Evolutionary conservation across 176 grass and related monocot species (phyloP).

Genomic region (Triticum turgidum): DNA sequence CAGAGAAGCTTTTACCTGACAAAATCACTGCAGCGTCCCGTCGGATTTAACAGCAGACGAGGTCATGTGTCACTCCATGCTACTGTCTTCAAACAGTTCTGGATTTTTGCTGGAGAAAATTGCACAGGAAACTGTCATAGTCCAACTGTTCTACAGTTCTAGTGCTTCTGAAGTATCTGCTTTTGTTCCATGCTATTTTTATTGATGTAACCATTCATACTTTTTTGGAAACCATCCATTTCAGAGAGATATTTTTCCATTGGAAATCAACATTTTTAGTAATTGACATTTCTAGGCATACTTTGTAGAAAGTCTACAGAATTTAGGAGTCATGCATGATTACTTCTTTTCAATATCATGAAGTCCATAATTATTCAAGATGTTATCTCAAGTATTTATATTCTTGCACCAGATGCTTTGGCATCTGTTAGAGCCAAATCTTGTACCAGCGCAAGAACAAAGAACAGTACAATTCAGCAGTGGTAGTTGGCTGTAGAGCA

Average conservation of each 20-base stretch:
- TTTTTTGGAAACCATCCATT: neutral
- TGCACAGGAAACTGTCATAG: neutral
- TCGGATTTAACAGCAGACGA: conserved; percentile 8
- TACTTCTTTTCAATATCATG: neutral
- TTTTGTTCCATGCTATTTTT: neutral
- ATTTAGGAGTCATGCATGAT: neutral
- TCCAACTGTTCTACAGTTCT: neutral
- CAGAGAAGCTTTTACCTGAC: neutral
- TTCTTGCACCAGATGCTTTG: conserved; percentile 20
- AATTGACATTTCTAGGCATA: conserved; percentile 4
- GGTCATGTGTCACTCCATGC: conserved; percentile 4
- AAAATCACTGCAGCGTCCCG: neutral
- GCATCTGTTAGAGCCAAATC: neutral
- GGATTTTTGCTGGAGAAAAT: neutral
- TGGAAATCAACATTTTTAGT: neutral
- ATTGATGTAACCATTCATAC: neutral
- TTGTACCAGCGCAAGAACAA: conserved; percentile 25
- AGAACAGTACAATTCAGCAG: conserved; percentile 22
- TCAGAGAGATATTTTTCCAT: neutral
- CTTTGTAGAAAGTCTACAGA: neutral
- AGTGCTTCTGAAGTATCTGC: neutral
- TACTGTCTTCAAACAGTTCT: neutral
- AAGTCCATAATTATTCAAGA: neutral
- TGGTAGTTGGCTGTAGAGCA: conserved; percentile 28
- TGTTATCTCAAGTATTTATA: neutral